Conservation (phyloP, 176 grass and related monocot genomes). For the Zea luxurians region DNA sequence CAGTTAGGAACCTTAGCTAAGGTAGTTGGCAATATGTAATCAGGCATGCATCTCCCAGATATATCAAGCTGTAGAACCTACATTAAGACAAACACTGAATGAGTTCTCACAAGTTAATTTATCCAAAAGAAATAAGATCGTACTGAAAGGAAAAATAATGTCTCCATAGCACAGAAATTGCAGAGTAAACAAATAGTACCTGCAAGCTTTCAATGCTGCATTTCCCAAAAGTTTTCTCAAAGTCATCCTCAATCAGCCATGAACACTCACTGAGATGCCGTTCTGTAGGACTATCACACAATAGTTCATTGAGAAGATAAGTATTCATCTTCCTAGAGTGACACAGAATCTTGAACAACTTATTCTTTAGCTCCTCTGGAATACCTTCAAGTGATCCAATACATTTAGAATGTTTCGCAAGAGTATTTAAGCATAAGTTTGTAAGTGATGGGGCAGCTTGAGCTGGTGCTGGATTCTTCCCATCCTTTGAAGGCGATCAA, state of each 20-base stretch:
- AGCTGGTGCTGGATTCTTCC: constrained; percentile 10
- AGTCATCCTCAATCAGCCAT: constrained; percentile 73
- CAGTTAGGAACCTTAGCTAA: constrained; percentile 64
- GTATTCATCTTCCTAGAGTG: constrained; percentile 75
- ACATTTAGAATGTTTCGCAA: constrained; percentile 61
- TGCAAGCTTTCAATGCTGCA: constrained; percentile 57
- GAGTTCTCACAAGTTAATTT: too few species aligned
- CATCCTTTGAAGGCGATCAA: constrained; percentile 63
- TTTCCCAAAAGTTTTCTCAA: constrained; percentile 57
- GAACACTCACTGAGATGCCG: constrained; percentile 78
- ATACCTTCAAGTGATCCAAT: constrained; percentile 85
- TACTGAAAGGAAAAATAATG: constrained; percentile 5
- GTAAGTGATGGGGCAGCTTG: constrained; percentile 51
- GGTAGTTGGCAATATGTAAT: constrained; percentile 66
- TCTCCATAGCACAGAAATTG: constrained; percentile 14
- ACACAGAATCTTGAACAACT: constrained; percentile 58
- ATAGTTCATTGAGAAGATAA: constrained; percentile 58
- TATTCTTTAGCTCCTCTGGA: constrained; percentile 66
- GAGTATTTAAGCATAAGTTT: constrained; percentile 57
- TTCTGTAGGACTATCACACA: constrained; percentile 49
- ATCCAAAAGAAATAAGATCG: background rate
- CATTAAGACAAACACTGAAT: too few species aligned
- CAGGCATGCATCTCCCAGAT: constrained; percentile 87
- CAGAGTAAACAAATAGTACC: constrained; percentile 44
- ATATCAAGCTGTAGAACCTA: constrained; percentile 88